phyloP scores from a whole-genome alignment of 345 rosid species.

The Ricinus communis region DNA sequence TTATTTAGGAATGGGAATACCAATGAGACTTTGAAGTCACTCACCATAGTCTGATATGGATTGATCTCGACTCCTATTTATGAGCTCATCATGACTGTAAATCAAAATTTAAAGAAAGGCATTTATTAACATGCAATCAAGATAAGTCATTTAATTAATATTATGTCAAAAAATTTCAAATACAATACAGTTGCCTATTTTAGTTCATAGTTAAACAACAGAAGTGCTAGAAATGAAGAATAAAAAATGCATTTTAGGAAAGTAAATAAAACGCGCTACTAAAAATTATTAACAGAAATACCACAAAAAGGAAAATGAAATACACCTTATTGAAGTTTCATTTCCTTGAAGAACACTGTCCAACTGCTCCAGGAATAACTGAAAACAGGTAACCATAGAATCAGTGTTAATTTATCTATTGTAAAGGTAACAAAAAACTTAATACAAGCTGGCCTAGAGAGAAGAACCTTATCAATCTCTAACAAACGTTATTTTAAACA shows the following conservation, averaged over 20 bases:
- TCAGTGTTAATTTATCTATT: not conserved
- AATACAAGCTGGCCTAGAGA: not conserved
- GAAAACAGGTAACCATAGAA: conserved; percentile 23
- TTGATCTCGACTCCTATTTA: conserved; percentile 82
- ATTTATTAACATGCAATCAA: conserved; percentile 4
- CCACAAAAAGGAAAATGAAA: not conserved
- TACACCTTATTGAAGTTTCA: conserved; percentile 71
- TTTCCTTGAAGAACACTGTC: conserved; percentile 80
- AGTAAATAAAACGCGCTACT: not conserved
- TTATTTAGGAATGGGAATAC: conserved; percentile 3
- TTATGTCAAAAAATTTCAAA: not conserved
- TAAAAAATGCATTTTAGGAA: conserved; percentile 4
- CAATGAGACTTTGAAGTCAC: conserved; percentile 26
- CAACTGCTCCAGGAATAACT: conserved; percentile 96
- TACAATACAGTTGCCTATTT: not conserved
- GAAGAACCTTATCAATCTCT: not conserved
- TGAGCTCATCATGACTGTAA: conserved; percentile 76
- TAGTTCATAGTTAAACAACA: conserved; percentile 1
- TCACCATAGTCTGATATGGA: conserved; percentile 90
- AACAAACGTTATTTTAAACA: not conserved
- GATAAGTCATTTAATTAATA: conserved; percentile 12
- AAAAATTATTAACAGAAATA: not conserved
- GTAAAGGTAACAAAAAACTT: conserved; percentile 6
- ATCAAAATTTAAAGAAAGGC: conserved; percentile 12
- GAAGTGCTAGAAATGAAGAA: not conserved